Evolutionary conservation across 768 basidiomycete species (phyloP).

Genomic region (Chlorophyllum brunneum): DNA sequence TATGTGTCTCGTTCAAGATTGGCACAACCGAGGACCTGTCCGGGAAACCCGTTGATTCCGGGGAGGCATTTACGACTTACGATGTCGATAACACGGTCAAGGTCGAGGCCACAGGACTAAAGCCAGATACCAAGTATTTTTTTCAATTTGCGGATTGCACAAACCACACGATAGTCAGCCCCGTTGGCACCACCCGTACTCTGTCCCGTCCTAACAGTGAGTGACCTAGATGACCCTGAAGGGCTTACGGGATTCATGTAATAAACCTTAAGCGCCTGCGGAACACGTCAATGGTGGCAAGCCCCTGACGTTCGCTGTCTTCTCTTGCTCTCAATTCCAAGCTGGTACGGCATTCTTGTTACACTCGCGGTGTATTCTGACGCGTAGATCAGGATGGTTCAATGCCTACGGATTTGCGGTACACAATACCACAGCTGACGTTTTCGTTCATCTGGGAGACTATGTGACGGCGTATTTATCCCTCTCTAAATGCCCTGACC

Average conservation of each 20-base stretch:
- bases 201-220: constrained; percentile 42
- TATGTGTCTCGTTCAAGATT: constrained; percentile 46
- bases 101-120: constrained; percentile 48
- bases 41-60: constrained; percentile 34
- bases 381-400: constrained; percentile 43
- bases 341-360: constrained; percentile 26
- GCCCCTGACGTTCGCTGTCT: constrained; percentile 50
- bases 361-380: neutral
- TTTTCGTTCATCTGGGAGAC: constrained; percentile 57
- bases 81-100: constrained; percentile 62
- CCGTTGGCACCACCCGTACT: constrained; percentile 50
- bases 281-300: constrained; percentile 47
- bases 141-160: constrained; percentile 55
- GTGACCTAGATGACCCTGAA: constrained; percentile 14
- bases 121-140: constrained; percentile 51
- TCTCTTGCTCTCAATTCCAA: constrained; percentile 56
- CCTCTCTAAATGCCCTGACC: neutral
- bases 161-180: constrained; percentile 36
- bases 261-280: constrained; percentile 39
- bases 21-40: constrained; percentile 31
- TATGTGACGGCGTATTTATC: constrained; percentile 31
- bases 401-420: constrained; percentile 58
- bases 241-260: neutral
- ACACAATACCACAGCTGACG: constrained; percentile 46
- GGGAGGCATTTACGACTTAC: constrained; percentile 49